Percentiles rank a stretch among this genome's conserved stretches.
phyloP scores from a whole-genome alignment of 1,284 basidiomycete genomes.

The Kalmanozyma brasiliensis region DNA sequence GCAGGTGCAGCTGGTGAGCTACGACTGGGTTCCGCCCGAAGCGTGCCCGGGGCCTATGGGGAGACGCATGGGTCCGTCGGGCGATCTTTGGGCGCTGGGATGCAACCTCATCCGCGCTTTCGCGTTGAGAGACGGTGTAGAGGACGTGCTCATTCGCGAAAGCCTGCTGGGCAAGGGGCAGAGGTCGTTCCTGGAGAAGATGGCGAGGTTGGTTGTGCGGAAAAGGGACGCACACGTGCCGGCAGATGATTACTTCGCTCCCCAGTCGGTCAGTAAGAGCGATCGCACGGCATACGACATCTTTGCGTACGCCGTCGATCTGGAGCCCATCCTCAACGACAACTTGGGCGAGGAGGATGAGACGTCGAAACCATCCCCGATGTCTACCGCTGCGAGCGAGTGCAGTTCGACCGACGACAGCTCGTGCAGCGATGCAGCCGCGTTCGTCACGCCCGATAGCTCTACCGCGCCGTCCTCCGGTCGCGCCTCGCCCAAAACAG shows the following conservation, averaged over 20 bases:
- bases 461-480: slow-evolving; percentile 34
- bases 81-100: slow-evolving; percentile 64
- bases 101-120: slow-evolving; percentile 63
- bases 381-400: too few species aligned
- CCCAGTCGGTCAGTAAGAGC: neutral
- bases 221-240: slow-evolving; percentile 10
- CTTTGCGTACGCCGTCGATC: slow-evolving; percentile 31
- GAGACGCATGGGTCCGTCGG: slow-evolving; percentile 59
- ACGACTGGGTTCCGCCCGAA: slow-evolving; percentile 66
- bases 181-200: slow-evolving; percentile 49
- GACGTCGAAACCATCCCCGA: too few species aligned
- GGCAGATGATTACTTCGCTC: slow-evolving; percentile 27
- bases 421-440: neutral
- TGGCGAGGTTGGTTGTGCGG: slow-evolving; percentile 21
- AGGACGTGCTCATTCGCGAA: slow-evolving; percentile 56
- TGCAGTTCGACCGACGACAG: neutral
- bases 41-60: slow-evolving; percentile 55
- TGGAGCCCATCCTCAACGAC: slow-evolving; percentile 35
- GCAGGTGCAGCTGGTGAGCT: slow-evolving; percentile 58
- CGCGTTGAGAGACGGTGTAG: slow-evolving; percentile 62
- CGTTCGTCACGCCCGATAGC: slow-evolving; percentile 11
- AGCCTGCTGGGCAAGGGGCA: slow-evolving; percentile 55
- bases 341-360: slow-evolving; percentile 23
- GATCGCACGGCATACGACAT: slow-evolving; percentile 28
- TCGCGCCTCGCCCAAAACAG: slow-evolving; percentile 11